phyloP scores from a whole-genome alignment of 306 rosid species.

The Dryas octopetala region DNA sequence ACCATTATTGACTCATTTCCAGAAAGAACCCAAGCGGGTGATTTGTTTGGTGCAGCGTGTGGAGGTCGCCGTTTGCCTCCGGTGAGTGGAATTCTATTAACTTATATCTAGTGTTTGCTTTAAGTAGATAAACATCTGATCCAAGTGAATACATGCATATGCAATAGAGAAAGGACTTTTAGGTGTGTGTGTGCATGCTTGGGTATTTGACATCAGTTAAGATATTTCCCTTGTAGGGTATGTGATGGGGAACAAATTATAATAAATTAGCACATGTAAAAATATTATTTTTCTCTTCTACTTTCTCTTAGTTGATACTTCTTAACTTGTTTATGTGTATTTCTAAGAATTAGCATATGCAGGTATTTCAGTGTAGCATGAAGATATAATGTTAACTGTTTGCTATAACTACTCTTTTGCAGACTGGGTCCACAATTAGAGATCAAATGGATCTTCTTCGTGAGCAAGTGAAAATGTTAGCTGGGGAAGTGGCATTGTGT shows the following conservation, averaged over 20 bases:
- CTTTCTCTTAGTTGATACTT: background rate
- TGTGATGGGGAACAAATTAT: no score
- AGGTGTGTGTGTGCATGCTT: background rate
- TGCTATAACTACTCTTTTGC: slow-evolving; percentile 29
- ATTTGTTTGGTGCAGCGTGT: slow-evolving; percentile 58
- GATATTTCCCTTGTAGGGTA: background rate
- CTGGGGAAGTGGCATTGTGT: slow-evolving; percentile 87
- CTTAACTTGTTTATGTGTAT: background rate
- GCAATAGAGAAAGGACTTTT: background rate
- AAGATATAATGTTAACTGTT: slow-evolving; percentile 7
- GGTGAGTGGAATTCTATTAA: slow-evolving; percentile 43
- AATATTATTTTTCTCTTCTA: no score
- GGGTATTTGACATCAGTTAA: background rate
- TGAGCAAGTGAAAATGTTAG: slow-evolving; percentile 88
- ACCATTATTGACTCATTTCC: slow-evolving; percentile 52
- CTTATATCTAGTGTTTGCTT: background rate
- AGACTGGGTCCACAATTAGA: slow-evolving; percentile 78
- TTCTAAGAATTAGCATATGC: background rate
- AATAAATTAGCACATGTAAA: no score
- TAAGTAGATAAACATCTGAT: background rate
- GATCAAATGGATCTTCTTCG: slow-evolving; percentile 90
- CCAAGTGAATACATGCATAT: background rate
- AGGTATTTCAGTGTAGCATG: background rate
- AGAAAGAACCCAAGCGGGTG: slow-evolving; percentile 81
- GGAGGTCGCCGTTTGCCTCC: slow-evolving; percentile 55